Base-by-base conservation (phyloP, 1,284 basidiomycete species). In the Kwoniella shivajii region DNA sequence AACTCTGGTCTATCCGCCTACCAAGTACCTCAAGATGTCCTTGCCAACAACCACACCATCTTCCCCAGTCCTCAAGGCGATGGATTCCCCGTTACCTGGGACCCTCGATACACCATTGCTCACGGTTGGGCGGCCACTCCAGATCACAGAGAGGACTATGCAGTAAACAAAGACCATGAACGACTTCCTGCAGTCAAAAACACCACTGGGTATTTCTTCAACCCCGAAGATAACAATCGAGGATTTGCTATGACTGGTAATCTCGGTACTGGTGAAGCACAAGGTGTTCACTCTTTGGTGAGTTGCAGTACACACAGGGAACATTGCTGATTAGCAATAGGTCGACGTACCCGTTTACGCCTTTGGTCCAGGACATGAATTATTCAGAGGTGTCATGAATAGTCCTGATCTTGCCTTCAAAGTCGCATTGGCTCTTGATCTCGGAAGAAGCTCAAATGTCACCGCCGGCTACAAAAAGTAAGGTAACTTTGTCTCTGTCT, bases 61-160 rank as follows among this genome's bases (percentile, higher is more conserved):
- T 71, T 78, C 49, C 44, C 39, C 36, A 64, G 69, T 22, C 59
- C 66, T 11, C 67, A 78, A 34, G 76, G 77, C 11, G 50, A 58
- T 14, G 73, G 74, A 39, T 79, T 79, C 74, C 78, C 79, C 50
- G 65, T 71, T 30, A 71, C 70, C 30, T 80, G 78, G 78, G 68
- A 75, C 52, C 78, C 78, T 3, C 67, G 79, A 50, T 78, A 76
- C 65, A 66, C 75, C 30, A 67, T 75, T 29, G 78, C 78, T 7
- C 69, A 67, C 52, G 78, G 79, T 13, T 74, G 74, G 57, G 66
- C 69, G 18, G 74, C 74, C 7, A 64, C 72, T 60, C 74, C 74
- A 13, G 75, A 79, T 63, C 68, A 76, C 61, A 61, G 71, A 31
- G 74, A 77, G 57, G 66, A 72, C 60, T 76, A 68, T 50, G 42